phyloP scores from a whole-genome alignment of 805 yeast genomes.

The Sporopachydermia lactativora region DNA sequence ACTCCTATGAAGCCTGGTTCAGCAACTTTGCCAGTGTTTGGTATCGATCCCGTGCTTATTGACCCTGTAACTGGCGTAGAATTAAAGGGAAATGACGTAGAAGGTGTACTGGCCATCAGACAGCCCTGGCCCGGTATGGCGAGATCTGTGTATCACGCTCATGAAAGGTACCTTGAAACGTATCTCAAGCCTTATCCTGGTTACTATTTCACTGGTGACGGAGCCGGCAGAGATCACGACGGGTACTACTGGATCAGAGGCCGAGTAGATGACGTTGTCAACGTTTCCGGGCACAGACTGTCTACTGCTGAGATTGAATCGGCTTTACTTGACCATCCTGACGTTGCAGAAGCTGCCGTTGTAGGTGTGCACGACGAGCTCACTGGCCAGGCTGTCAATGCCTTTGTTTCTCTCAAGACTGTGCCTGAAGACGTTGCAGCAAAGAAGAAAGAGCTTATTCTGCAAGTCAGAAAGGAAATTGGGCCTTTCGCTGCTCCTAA shows the following conservation, averaged over 20 bases:
- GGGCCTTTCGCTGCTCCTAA: conserved; percentile 96
- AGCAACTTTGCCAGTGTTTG: conserved; percentile 93
- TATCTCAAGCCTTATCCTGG: conserved; percentile 90
- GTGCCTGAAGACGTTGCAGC: conserved; percentile 22
- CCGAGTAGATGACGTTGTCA: conserved; percentile 96
- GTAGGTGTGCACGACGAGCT: conserved; percentile 90
- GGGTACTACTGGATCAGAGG: conserved; percentile 98
- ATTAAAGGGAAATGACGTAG: conserved; percentile 76
- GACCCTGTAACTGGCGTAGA: conserved; percentile 90
- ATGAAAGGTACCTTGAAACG: conserved; percentile 76
- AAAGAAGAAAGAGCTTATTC: conserved; percentile 55
- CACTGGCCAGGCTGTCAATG: conserved; percentile 96
- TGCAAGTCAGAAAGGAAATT: conserved; percentile 84
- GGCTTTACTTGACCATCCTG: conserved; percentile 62
- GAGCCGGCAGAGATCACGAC: conserved; percentile 94
- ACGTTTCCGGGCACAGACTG: conserved; percentile 93
- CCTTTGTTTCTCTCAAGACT: conserved; percentile 57
- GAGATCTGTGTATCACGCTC: conserved; percentile 85
- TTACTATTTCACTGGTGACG: conserved; percentile 93
- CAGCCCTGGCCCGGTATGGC: conserved; percentile 99
- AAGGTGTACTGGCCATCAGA: conserved; percentile 87
- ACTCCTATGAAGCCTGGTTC: conserved; percentile 96
- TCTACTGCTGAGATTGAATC: conserved; percentile 98
- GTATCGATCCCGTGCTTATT: conserved; percentile 78
- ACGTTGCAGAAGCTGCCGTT: conserved; percentile 92